Evolutionary conservation across 2,329 filamentous ascomycete genomes (phyloP).

Genomic region (Botrytis galanthina): DNA sequence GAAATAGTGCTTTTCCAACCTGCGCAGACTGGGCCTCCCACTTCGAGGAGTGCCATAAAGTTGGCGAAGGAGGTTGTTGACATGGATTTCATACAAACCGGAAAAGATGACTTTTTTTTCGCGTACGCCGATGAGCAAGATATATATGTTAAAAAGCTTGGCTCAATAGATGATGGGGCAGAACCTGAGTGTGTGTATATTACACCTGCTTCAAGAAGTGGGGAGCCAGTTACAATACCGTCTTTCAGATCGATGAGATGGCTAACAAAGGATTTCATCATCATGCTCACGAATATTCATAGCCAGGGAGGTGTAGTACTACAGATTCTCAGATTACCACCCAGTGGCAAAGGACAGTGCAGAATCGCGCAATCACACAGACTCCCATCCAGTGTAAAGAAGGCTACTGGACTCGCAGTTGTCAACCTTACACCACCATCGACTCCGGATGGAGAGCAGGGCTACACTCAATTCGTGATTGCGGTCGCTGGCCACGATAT

Average conservation of each 20-base stretch:
- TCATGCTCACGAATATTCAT: constrained; percentile 58
- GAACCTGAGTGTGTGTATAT: constrained; percentile 56
- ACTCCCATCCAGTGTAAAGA: constrained; percentile 66
- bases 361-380: constrained; percentile 52
- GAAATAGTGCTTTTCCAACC: constrained; percentile 81
- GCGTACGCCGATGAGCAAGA: constrained; percentile 77
- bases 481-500: constrained; percentile 79
- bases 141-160: constrained; percentile 55
- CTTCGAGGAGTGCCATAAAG: constrained; percentile 50
- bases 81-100: constrained; percentile 65
- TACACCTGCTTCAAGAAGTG: constrained; percentile 47
- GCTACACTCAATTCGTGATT: constrained; percentile 73
- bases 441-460: constrained; percentile 49
- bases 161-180: constrained; percentile 42
- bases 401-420: constrained; percentile 76
- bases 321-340: constrained; percentile 50
- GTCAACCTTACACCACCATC: constrained; percentile 61
- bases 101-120: constrained; percentile 63
- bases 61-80: constrained; percentile 61
- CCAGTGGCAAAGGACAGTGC: constrained; percentile 40
- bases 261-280: constrained; percentile 55
- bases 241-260: constrained; percentile 59
- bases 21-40: constrained; percentile 49
- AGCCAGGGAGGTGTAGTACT: constrained; percentile 56
- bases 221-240: constrained; percentile 46